phyloP scores from a whole-genome alignment of 2,329 filamentous ascomycete species.

The Helicocarpus griseus region DNA sequence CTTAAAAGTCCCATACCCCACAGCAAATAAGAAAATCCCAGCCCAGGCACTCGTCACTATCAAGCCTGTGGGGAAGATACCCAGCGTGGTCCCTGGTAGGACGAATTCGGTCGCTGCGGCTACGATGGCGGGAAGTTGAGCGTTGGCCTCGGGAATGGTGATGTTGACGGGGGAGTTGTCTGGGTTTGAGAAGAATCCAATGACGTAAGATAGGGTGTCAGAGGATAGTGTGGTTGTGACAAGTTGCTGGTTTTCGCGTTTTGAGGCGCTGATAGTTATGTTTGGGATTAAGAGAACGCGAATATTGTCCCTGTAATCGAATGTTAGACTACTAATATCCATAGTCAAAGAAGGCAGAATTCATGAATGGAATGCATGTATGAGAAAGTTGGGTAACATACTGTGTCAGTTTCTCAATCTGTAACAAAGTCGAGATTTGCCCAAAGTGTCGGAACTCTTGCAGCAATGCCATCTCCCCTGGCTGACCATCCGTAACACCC shows the following conservation, averaged over 20 bases:
- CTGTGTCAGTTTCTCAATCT: constrained; percentile 20
- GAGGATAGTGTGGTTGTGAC: constrained; percentile 22
- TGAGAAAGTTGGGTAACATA: constrained; percentile 10
- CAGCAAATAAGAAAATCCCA: constrained; percentile 20
- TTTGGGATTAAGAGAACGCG: constrained; percentile 25
- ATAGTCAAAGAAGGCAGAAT: neutral
- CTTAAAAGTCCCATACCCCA: constrained; percentile 24
- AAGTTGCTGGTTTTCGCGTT: constrained; percentile 5
- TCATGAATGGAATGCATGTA: neutral
- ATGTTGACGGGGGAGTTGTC: constrained; percentile 17
- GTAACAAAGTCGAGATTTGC: constrained; percentile 18
- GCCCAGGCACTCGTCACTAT: constrained; percentile 26
- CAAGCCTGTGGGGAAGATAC: constrained; percentile 23
- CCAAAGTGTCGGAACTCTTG: constrained; percentile 26
- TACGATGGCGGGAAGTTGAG: constrained; percentile 16
- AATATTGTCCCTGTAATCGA: constrained; percentile 17
- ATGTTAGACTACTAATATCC: neutral
- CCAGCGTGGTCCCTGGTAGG: constrained; percentile 23
- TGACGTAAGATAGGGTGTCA: constrained; percentile 28
- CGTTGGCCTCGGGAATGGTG: constrained; percentile 15
- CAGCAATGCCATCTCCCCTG: constrained; percentile 14
- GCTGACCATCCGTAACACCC: constrained; percentile 3
- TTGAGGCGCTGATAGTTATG: constrained; percentile 19
- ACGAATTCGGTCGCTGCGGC: constrained; percentile 19
- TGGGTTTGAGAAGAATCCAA: constrained; percentile 20